These are phyloP conservation scores for Trametes gibbosa DNA, from an alignment of 768 basidiomycete species.

Conservation along the genomic window DNA sequence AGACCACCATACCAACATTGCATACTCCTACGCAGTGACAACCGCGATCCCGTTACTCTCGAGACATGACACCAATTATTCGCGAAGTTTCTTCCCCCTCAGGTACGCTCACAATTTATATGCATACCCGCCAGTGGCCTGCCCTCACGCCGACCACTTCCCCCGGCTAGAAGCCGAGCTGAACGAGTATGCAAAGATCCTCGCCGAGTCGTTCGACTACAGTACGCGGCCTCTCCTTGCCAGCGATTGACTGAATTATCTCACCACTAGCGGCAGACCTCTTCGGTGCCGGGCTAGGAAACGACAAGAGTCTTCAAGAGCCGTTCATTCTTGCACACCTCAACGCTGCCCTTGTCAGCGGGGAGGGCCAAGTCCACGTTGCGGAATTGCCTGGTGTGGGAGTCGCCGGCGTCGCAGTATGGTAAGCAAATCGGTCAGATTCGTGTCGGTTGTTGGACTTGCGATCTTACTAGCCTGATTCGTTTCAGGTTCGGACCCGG, in stretches of 20 bases:
- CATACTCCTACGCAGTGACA: too few species aligned
- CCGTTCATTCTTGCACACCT: neutral
- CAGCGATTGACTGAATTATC: neutral
- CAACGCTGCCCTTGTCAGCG: neutral
- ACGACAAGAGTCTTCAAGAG: neutral
- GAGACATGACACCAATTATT: too few species aligned
- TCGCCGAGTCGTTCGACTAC: slow-evolving; percentile 3
- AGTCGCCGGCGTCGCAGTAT: slow-evolving; percentile 5
- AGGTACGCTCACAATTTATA: too few species aligned
- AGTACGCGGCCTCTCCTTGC: neutral
- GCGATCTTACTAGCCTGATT: too few species aligned
- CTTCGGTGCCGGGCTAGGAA: neutral
- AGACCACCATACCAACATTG: too few species aligned
- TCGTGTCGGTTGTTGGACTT: too few species aligned
- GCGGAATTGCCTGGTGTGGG: slow-evolving; percentile 2
- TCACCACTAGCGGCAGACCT: neutral
- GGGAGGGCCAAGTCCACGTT: slow-evolving; percentile 9
- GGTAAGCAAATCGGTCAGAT: neutral
- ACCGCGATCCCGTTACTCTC: too few species aligned
- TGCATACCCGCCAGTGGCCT: too few species aligned
- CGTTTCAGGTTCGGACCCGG: slow-evolving; percentile 20
- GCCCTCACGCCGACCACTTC: too few species aligned
- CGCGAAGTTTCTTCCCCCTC: too few species aligned
- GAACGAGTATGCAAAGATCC: neutral
- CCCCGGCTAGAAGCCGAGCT: neutral